phyloP scores from a whole-genome alignment of 352 stramenopile species.

The Elongisporangium senticosum region DNA sequence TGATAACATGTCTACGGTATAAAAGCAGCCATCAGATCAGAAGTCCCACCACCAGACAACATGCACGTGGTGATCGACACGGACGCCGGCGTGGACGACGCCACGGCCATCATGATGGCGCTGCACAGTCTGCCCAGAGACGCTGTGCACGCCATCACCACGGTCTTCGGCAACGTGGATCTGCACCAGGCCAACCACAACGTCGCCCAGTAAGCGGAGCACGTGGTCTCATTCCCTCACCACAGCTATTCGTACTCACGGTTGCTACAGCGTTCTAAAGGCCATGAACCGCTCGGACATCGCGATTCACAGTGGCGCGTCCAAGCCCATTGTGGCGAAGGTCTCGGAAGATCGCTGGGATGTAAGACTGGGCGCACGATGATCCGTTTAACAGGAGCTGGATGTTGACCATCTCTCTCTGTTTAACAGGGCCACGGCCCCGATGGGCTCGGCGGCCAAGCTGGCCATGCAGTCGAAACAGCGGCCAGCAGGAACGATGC shows the following conservation, averaged over 20 bases:
- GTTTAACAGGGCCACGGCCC: conserved; percentile 49
- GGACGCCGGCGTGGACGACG: conserved; percentile 77
- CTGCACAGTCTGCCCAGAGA: conserved; percentile 55
- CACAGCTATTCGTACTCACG: background rate
- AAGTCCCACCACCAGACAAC: background rate
- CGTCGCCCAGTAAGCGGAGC: conserved; percentile 42
- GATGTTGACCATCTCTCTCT: conserved; percentile 1
- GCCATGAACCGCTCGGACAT: conserved; percentile 40
- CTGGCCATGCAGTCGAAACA: conserved; percentile 28
- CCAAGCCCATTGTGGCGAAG: conserved; percentile 57
- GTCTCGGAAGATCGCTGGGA: conserved; percentile 60
- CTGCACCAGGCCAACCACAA: conserved; percentile 81
- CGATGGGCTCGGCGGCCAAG: conserved; percentile 59
- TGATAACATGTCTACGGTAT: background rate
- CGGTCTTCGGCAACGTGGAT: conserved; percentile 81
- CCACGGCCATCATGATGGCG: conserved; percentile 64
- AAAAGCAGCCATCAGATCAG: conserved; percentile 10
- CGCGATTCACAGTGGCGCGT: conserved; percentile 55
- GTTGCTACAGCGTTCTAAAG: conserved; percentile 47
- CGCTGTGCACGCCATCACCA: conserved; percentile 62
- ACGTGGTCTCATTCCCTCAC: background rate
- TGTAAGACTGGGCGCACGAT: conserved; percentile 16
- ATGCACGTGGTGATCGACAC: conserved; percentile 71
- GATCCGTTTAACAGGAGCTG: background rate
- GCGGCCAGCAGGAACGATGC: conserved; percentile 50